Base-by-base conservation (phyloP, 164 flowering plant species). In the Santalum album region DNA sequence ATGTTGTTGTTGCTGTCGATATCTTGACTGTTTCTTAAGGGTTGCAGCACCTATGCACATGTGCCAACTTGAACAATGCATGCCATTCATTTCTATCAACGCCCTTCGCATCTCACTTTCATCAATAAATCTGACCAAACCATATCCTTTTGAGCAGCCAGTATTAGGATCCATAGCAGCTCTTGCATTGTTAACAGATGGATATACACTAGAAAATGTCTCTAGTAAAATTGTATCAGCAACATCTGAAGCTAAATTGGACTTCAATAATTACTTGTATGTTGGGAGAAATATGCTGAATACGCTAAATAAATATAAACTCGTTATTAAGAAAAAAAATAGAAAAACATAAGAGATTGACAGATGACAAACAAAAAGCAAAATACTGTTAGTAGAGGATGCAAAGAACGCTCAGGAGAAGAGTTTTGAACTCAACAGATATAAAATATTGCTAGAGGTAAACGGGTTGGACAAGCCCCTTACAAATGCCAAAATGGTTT, bases 71-170 rank as follows among this genome's bases (percentile, higher is more conserved):
- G 79, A 83, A 54, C 90, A 83, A 54, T 63, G 73, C 14, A 27
- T 62, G 12, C 90, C 90, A 69, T 83, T 83, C 90, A 83, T 83
- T 58, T 83, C 90, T 53, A 65, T 63, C 60, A 83, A 75, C 50
- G 90, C 84, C 65, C 71, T 70, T 40, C 81, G 56, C 65, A 62
- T 75, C 74, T 83, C 87, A 67, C 53, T 79, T 55, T 83, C 90
- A 69, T 83, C 90, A n/a, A 77, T 70, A 69, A 83, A 83, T 60
- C 87, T 79, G 47, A 50, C 80, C 67, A 80, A 82, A 16, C 85
- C 83, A 66, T 82, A 82, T n/a, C 88, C 88, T 71, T 82, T 82
- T 27, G 88, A 68, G 25, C 81, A 79, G 14, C 88, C 88, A 50
- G 80, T 78, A 54, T 69, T 78, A 6, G 75, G 27, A 75, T 82